Conservation (phyloP, 805 yeast genomes). For the Candida corydali region DNA sequence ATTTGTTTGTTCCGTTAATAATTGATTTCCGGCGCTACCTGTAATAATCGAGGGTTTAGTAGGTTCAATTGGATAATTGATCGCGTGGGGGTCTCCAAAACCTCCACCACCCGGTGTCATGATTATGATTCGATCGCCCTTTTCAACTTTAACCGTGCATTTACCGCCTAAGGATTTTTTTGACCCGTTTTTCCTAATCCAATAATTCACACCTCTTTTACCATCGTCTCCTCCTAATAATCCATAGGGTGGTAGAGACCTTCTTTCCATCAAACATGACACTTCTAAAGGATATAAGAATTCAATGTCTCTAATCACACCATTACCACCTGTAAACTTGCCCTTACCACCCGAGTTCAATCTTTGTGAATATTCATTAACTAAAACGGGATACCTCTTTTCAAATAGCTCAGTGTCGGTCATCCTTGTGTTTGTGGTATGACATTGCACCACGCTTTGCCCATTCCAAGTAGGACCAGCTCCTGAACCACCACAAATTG, state of each 20-base stretch:
- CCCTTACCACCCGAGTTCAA: constrained; percentile 80
- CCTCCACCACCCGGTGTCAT: constrained; percentile 46
- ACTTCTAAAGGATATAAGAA: constrained; percentile 53
- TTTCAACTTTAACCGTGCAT: constrained; percentile 24
- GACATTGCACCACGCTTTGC: constrained; percentile 85
- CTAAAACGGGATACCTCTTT: constrained; percentile 78
- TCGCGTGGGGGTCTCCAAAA: constrained; percentile 21
- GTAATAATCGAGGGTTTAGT: constrained; percentile 23
- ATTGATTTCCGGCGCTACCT: constrained; percentile 35
- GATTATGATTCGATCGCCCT: constrained; percentile 40
- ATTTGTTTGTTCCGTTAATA: constrained; percentile 33
- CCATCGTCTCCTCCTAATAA: constrained; percentile 80
- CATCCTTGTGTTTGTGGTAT: constrained; percentile 90
- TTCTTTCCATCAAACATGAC: constrained; percentile 80
- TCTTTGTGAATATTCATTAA: constrained; percentile 69
- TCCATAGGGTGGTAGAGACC: constrained; percentile 84
- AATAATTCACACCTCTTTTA: constrained; percentile 51
- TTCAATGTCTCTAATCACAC: constrained; percentile 81
- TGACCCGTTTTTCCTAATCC: constrained; percentile 22
- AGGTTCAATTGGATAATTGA: constrained; percentile 21
- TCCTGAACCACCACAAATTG: constrained; percentile 95
- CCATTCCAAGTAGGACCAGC: constrained; percentile 88
- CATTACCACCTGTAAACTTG: constrained; percentile 72
- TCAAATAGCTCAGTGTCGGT: constrained; percentile 90
- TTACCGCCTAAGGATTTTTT: constrained; percentile 30